These are phyloP conservation scores for Gossypium thurberi DNA, from an alignment of 345 rosid genomes.

Conservation along the genomic window DNA sequence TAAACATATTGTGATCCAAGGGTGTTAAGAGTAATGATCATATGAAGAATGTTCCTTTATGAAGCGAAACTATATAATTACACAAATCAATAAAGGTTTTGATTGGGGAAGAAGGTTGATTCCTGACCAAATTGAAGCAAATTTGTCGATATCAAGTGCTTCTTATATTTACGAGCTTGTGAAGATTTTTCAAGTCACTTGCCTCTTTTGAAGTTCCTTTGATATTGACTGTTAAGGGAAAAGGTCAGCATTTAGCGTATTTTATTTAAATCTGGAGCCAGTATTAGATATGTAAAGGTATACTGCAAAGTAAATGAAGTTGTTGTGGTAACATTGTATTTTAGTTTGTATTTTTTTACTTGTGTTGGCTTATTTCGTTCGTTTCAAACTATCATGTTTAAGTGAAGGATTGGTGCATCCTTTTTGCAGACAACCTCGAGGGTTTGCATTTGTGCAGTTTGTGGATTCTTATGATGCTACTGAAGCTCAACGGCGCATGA, in stretches of 20 bases:
- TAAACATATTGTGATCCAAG: conserved; percentile 57
- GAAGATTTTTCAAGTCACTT: conserved; percentile 64
- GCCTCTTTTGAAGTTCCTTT: conserved; percentile 73
- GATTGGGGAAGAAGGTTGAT: conserved; percentile 48
- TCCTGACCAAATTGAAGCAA: conserved; percentile 47
- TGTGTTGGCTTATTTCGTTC: conserved; percentile 12
- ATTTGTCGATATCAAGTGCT: conserved; percentile 52
- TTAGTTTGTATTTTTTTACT: not conserved
- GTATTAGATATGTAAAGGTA: conserved; percentile 31
- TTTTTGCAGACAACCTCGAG: conserved; percentile 74
- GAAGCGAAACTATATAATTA: conserved; percentile 52
- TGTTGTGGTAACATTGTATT: conserved; percentile 22
- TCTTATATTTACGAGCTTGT: conserved; percentile 61
- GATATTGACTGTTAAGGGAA: conserved; percentile 54
- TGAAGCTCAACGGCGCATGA: conserved; percentile 88
- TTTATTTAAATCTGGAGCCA: conserved; percentile 34
- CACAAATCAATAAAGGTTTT: conserved; percentile 59
- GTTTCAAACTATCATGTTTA: conserved; percentile 5
- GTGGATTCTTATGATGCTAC: conserved; percentile 81
- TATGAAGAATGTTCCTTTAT: conserved; percentile 51
- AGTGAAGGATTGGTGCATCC: conserved; percentile 18
- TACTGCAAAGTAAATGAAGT: conserved; percentile 19
- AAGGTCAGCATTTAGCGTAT: conserved; percentile 58
- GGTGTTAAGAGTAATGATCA: conserved; percentile 47
- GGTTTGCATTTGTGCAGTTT: conserved; percentile 97